Conservation (phyloP, 768 basidiomycete genomes). For the Podaxis sp. region DNA sequence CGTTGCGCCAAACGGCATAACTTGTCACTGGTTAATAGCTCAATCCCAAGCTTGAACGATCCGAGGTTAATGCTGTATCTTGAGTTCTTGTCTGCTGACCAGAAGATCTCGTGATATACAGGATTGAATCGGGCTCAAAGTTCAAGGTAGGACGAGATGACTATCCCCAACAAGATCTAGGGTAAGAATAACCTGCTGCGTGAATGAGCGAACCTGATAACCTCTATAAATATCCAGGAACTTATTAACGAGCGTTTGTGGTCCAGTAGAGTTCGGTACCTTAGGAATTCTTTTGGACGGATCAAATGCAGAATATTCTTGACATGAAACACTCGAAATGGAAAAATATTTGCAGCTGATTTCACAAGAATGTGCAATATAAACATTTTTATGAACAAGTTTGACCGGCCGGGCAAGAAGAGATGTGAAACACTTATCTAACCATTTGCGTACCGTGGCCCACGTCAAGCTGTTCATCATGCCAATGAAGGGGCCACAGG, state of each 20-base stretch:
- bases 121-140: neutral
- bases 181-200: neutral
- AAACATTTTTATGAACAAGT: neutral
- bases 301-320: neutral
- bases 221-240: neutral
- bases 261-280: neutral
- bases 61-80: neutral
- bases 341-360: neutral
- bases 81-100: neutral
- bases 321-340: neutral
- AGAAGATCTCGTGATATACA: neutral
- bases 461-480: slow-evolving; percentile 1
- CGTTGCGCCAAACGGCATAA: neutral
- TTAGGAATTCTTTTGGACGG: neutral
- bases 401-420: neutral
- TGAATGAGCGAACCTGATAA: neutral
- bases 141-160: neutral
- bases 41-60: neutral
- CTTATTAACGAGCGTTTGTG: neutral
- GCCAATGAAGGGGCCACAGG: neutral
- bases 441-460: neutral
- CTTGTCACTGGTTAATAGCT: neutral
- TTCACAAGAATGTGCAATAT: neutral
- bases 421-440: neutral
- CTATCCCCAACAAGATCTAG: neutral